phyloP scores from a whole-genome alignment of 164 flowering plant species.

The Hamamelis virginiana region DNA sequence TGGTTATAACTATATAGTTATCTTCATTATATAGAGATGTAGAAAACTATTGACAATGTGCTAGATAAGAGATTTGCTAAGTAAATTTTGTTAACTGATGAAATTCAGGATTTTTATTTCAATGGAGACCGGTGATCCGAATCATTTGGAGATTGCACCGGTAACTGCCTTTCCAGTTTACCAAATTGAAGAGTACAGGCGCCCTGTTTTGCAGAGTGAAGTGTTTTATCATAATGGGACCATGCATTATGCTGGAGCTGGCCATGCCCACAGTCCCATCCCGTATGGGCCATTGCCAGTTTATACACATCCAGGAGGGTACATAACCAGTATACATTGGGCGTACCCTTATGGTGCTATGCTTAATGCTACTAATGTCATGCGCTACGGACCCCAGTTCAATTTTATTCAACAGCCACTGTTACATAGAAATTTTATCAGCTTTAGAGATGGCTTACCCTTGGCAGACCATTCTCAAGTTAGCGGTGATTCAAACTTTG shows the following conservation, averaged over 20 bases:
- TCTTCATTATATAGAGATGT: no score
- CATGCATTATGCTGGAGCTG: neutral
- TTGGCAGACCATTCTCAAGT: neutral
- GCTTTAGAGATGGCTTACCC: neutral
- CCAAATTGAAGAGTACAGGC: neutral
- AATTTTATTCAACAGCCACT: neutral
- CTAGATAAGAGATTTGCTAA: neutral
- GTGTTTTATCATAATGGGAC: neutral
- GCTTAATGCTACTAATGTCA: neutral
- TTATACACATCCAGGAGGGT: neutral
- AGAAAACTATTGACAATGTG: neutral
- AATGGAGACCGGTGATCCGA: neutral
- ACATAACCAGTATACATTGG: neutral
- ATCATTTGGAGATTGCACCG: neutral
- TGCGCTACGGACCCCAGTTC: neutral
- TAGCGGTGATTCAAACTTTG: neutral
- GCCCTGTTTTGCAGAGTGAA: neutral
- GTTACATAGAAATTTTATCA: neutral
- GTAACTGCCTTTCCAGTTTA: neutral
- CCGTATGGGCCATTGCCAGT: neutral
- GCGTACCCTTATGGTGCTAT: neutral
- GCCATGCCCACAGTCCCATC: neutral
- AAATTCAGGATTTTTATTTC: neutral
- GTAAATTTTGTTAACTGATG: neutral
- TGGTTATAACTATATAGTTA: no score